These are phyloP conservation scores for Penicillium roqueforti DNA, from an alignment of 495 filamentous ascomycete genomes.

Conservation along the genomic window DNA sequence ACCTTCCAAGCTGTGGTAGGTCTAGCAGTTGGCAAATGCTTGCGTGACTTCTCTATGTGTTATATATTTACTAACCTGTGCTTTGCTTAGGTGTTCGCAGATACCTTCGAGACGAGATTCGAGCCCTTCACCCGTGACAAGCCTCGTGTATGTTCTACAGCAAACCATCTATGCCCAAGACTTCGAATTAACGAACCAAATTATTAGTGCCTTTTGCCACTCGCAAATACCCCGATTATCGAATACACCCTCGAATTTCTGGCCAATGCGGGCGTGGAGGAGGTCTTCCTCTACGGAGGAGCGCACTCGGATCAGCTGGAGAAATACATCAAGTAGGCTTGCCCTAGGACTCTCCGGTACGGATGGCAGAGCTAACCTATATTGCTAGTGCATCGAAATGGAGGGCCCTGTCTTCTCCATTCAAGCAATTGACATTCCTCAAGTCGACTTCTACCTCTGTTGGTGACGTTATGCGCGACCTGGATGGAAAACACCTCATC, in stretches of 20 bases:
- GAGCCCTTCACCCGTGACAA: slow-evolving; percentile 82
- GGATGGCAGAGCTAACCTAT: slow-evolving; percentile 10
- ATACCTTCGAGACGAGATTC: slow-evolving; percentile 91
- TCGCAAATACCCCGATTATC: slow-evolving; percentile 91
- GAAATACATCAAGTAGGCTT: slow-evolving; percentile 64
- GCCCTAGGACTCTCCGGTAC: background rate
- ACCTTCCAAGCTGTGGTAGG: slow-evolving; percentile 84
- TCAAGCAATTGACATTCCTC: slow-evolving; percentile 77
- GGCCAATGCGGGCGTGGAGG: slow-evolving; percentile 85
- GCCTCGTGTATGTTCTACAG: slow-evolving; percentile 64
- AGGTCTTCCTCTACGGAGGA: slow-evolving; percentile 88
- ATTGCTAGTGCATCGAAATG: slow-evolving; percentile 59
- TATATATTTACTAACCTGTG: slow-evolving; percentile 9
- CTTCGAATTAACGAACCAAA: background rate
- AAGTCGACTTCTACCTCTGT: slow-evolving; percentile 83
- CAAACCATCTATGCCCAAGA: background rate
- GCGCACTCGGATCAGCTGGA: slow-evolving; percentile 88
- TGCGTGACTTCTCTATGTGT: background rate
- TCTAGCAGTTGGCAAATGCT: slow-evolving; percentile 8
- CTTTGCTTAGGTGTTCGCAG: slow-evolving; percentile 64
- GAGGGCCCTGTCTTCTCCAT: slow-evolving; percentile 69
- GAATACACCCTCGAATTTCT: slow-evolving; percentile 98
- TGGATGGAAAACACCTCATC: slow-evolving; percentile 83
- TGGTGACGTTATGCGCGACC: slow-evolving; percentile 91
- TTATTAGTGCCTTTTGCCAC: slow-evolving; percentile 79